phyloP scores from a whole-genome alignment of 2,329 filamentous ascomycete species.

The Alternaria infectoria region DNA sequence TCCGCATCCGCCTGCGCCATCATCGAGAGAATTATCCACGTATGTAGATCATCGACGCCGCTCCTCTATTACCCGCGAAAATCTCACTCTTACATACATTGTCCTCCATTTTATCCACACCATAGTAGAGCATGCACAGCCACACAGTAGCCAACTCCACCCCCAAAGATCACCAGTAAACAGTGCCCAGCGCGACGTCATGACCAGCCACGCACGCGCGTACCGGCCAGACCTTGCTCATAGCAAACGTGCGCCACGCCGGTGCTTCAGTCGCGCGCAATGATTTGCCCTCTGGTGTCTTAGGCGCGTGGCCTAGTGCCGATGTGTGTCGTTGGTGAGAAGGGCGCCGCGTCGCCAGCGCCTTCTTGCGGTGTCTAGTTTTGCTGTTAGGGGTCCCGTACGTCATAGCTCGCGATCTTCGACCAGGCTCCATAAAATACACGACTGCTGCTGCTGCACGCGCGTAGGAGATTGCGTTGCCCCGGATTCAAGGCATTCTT shows the following conservation, averaged over 20 bases:
- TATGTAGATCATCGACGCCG: conserved; percentile 1
- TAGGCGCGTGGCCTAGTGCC: conserved; percentile 15
- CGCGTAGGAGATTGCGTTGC: conserved; percentile 26
- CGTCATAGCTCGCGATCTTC: conserved; percentile 30
- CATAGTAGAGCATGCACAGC: neutral
- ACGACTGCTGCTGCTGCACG: conserved; percentile 24
- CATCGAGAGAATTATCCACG: neutral
- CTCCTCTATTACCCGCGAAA: neutral
- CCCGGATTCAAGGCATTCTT: conserved; percentile 1
- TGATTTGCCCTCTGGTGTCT: conserved; percentile 5
- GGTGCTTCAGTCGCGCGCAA: conserved; percentile 11
- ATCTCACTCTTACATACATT: neutral
- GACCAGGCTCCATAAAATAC: conserved; percentile 29
- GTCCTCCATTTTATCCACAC: neutral
- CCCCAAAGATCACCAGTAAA: neutral
- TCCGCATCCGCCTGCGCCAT: neutral
- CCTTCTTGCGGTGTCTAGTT: conserved; percentile 1
- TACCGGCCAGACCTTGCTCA: conserved; percentile 3
- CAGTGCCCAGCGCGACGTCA: conserved; percentile 3
- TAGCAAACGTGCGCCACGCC: conserved; percentile 9
- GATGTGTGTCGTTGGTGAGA: conserved; percentile 15
- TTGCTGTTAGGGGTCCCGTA: conserved; percentile 15
- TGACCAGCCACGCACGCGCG: conserved; percentile 15
- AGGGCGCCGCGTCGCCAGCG: conserved; percentile 6
- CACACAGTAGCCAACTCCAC: neutral